These are phyloP conservation scores for slime mould (Dictyostelium discoideum) DNA, from an alignment of 78 protist species.

Conservation along the genomic window DNA sequence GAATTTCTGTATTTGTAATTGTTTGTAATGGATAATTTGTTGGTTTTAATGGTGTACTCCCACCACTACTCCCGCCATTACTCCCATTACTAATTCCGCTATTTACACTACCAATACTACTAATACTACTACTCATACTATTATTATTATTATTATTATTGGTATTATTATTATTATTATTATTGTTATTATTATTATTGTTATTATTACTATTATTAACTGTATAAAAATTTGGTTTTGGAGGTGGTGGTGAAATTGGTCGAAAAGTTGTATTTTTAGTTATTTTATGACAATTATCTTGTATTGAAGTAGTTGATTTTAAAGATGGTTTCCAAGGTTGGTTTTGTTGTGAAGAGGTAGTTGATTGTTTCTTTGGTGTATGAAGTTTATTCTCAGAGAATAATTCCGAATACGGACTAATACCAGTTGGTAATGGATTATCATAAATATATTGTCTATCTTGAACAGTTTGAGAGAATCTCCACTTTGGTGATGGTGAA, in stretches of 20 bases:
- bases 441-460: background rate
- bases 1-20: background rate
- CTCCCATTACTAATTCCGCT: background rate
- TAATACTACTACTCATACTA: background rate
- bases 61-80: background rate
- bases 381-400: background rate
- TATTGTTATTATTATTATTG: no score
- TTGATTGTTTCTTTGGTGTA: slow-evolving; percentile 20
- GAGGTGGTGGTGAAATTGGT: slow-evolving; percentile 35
- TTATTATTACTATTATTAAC: background rate
- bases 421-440: slow-evolving; percentile 17
- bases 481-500: slow-evolving; percentile 39
- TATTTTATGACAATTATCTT: background rate
- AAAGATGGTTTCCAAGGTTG: slow-evolving; percentile 17
- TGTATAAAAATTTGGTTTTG: slow-evolving; percentile 47
- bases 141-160: no score
- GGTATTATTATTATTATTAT: no score
- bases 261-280: slow-evolving; percentile 31
- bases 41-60: background rate
- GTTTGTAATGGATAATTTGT: background rate
- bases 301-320: background rate
- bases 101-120: background rate
- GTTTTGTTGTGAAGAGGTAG: background rate
- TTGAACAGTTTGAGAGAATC: background rate
- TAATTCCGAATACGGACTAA: background rate